Evolutionary conservation across 169 alveolate species (phyloP).

Genomic region (Eimeria tenella): DNA sequence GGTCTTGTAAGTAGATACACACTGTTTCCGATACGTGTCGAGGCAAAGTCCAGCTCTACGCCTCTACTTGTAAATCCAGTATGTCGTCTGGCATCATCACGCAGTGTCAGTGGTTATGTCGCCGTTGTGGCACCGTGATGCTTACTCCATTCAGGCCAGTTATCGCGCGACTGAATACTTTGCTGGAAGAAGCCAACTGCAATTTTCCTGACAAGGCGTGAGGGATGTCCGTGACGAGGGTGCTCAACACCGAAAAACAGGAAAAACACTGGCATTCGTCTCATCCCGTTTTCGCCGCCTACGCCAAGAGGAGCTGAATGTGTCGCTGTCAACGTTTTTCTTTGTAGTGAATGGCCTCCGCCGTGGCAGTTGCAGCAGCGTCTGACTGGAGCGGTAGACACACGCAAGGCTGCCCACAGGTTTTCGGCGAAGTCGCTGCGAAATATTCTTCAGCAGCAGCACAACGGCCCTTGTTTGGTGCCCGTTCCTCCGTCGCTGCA

Average conservation of each 20-base stretch:
- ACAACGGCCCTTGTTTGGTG: not conserved
- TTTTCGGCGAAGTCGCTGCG: not conserved
- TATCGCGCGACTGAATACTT: not conserved
- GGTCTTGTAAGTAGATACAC: conserved; percentile 1
- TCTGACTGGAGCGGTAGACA: not conserved
- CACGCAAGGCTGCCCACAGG: not conserved
- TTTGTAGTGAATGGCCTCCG: not conserved
- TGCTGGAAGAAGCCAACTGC: conserved; percentile 46
- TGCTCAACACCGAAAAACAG: not conserved
- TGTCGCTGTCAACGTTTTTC: not conserved
- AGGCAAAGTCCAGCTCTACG: not conserved
- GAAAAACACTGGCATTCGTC: not conserved
- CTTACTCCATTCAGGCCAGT: conserved; percentile 27
- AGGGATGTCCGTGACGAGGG: not conserved
- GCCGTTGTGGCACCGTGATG: not conserved
- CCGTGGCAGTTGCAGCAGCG: not conserved
- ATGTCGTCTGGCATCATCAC: too few species aligned
- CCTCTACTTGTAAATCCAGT: not conserved
- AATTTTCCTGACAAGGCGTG: conserved; percentile 68
- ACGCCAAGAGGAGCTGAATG: not conserved
- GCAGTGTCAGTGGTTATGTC: not conserved
- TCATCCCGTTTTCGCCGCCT: conserved; percentile 1
- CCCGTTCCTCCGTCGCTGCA: not conserved
- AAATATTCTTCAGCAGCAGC: not conserved
- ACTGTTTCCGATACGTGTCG: not conserved